Percentiles rank a stretch among this genome's conserved stretches.
These are phyloP conservation scores for Spizellomyces punctatus DNA, from an alignment of 192 early-diverging fungal species.

Conservation along the genomic window DNA sequence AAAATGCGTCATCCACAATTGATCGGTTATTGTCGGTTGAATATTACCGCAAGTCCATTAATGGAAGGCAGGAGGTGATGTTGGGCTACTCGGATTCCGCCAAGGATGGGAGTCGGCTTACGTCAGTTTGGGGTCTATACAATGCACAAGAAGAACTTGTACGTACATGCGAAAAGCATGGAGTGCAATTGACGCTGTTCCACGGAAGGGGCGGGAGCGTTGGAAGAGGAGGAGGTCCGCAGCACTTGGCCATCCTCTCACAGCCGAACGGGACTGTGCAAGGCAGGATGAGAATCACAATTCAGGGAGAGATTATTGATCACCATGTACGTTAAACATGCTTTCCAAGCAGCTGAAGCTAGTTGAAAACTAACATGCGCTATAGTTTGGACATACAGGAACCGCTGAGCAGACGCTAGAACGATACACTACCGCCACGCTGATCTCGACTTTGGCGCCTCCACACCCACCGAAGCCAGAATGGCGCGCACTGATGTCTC, in stretches of 20 bases:
- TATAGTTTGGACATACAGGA: constrained; percentile 28
- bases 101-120: constrained; percentile 39
- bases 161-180: constrained; percentile 27
- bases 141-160: constrained; percentile 31
- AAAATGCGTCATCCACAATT: constrained; percentile 33
- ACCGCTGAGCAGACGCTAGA: constrained; percentile 43
- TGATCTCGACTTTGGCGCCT: constrained; percentile 37
- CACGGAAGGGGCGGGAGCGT: constrained; percentile 44
- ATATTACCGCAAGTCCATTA: constrained; percentile 29
- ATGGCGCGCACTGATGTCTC: constrained; percentile 30
- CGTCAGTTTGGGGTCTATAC: constrained; percentile 37
- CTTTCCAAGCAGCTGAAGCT: neutral
- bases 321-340: constrained; percentile 16
- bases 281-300: constrained; percentile 39
- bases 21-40: constrained; percentile 30
- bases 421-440: constrained; percentile 42
- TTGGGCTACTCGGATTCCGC: constrained; percentile 43
- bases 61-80: constrained; percentile 41
- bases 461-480: constrained; percentile 31
- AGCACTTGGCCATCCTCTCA: constrained; percentile 46
- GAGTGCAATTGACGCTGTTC: constrained; percentile 33
- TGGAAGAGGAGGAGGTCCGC: constrained; percentile 42
- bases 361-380: neutral
- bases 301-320: constrained; percentile 45
- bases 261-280: constrained; percentile 39